These are phyloP conservation scores for Xylogone sp. DNA, from an alignment of 2,329 filamentous ascomycete species.

Conservation along the genomic window DNA sequence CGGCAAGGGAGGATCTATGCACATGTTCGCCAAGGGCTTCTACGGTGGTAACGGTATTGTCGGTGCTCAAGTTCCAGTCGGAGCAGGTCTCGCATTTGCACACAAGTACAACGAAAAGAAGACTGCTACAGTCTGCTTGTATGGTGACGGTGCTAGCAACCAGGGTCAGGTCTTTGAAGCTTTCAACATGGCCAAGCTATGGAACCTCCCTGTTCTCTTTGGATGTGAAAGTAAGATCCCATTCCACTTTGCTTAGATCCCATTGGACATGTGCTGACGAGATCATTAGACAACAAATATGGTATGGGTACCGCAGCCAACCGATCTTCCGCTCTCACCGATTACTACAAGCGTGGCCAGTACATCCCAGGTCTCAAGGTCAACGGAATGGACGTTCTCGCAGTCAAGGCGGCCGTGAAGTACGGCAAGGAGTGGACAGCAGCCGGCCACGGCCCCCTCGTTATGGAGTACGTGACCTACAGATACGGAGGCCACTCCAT, in stretches of 20 bases:
- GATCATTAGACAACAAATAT: constrained; percentile 89
- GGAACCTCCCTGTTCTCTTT: constrained; percentile 93
- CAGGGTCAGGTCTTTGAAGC: constrained; percentile 99
- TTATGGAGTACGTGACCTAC: constrained; percentile 99
- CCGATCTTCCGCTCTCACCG: constrained; percentile 91
- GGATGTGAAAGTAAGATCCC: constrained; percentile 93
- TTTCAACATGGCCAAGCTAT: constrained; percentile 99
- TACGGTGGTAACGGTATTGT: constrained; percentile 99
- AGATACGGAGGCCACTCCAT: constrained; percentile 99
- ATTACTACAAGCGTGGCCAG: constrained; percentile 99
- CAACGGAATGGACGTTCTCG: constrained; percentile 98
- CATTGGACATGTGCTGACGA: constrained; percentile 23
- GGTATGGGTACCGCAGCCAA: constrained; percentile 97
- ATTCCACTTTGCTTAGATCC: too few relatives aligned
- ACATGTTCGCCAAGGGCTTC: constrained; percentile 98
- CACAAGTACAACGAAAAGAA: constrained; percentile 90
- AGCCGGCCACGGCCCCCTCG: constrained; percentile 84
- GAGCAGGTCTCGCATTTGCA: constrained; percentile 92
- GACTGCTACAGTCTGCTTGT: constrained; percentile 84
- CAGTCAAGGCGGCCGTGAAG: constrained; percentile 92
- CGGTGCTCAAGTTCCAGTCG: constrained; percentile 95
- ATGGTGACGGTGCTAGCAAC: constrained; percentile 98
- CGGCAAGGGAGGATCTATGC: constrained; percentile 99
- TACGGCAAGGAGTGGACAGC: constrained; percentile 87
- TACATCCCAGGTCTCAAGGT: constrained; percentile 99